A percentile compares a stretch with the other conserved stretches of the same genome.
phyloP scores from a whole-genome alignment of 768 basidiomycete species.

The Termitomyces eurrhizus region DNA sequence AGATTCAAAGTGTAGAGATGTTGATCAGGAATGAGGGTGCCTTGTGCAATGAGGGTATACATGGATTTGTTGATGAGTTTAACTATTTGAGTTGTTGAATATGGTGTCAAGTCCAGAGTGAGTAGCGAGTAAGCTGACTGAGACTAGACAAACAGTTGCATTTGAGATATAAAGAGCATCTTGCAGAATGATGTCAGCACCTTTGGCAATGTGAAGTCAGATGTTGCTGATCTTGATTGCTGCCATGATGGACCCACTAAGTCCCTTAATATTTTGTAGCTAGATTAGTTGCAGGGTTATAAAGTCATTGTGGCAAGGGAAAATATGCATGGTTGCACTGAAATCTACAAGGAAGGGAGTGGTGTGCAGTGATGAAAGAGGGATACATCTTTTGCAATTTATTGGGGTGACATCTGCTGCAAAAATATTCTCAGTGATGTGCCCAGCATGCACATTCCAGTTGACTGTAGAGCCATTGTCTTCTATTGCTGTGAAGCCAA shows the following conservation, averaged over 20 bases:
- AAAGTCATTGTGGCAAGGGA: conserved; percentile 22
- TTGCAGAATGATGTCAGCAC: no score
- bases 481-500: background rate
- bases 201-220: conserved; percentile 13
- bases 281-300: conserved; percentile 18
- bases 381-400: no score
- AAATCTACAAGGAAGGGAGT: conserved; percentile 19
- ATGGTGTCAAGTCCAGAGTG: no score
- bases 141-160: no score
- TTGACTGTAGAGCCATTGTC: no score
- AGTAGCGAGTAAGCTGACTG: no score
- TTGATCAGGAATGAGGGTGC: conserved; percentile 8
- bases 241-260: conserved; percentile 21
- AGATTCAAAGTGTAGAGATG: background rate
- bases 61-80: background rate
- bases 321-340: conserved; percentile 16
- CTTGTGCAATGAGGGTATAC: background rate
- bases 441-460: no score
- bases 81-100: no score
- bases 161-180: no score
- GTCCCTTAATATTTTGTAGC: conserved; percentile 20
- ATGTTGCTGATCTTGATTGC: conserved; percentile 24
- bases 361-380: background rate
- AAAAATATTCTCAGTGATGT: no score
- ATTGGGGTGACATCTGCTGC: no score